A percentile compares a stretch with the other conserved stretches of the same genome.
Evolutionary conservation across 305 asterid genomes (phyloP).

Genomic region (Solanum aculeatissimum): DNA sequence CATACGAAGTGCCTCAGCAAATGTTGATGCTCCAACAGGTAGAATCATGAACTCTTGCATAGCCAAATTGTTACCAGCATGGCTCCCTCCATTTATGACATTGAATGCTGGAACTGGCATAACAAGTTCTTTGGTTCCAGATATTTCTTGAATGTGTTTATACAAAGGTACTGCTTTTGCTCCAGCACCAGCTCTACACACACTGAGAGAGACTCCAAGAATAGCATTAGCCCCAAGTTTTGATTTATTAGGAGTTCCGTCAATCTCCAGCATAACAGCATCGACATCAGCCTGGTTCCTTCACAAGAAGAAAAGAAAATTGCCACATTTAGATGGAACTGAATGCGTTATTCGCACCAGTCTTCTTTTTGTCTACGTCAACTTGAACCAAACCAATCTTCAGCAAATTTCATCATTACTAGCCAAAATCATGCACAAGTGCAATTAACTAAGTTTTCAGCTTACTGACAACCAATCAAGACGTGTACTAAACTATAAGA

Average conservation of each 20-base stretch:
- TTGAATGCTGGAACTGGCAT: conserved; percentile 99
- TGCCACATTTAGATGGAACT: background rate
- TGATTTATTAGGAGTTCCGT: conserved; percentile 89
- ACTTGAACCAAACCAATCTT: background rate
- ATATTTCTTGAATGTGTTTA: conserved; percentile 83
- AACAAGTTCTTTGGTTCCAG: conserved; percentile 77
- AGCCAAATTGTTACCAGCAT: conserved; percentile 95
- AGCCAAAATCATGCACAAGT: background rate
- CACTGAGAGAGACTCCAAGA: conserved; percentile 88
- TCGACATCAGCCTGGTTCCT: conserved; percentile 84
- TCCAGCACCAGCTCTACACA: conserved; percentile 96
- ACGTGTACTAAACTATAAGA: background rate
- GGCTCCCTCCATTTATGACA: conserved; percentile 96
- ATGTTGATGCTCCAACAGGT: conserved; percentile 85
- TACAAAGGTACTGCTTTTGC: conserved; percentile 81
- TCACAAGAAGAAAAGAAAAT: conserved; percentile 1
- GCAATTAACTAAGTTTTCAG: background rate
- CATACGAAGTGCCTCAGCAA: conserved; percentile 84
- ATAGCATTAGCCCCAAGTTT: conserved; percentile 95
- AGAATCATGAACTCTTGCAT: conserved; percentile 98
- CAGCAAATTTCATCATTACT: background rate
- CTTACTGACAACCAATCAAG: background rate
- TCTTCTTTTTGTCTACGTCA: background rate
- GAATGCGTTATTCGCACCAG: background rate
- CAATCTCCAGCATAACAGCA: conserved; percentile 80